These are phyloP conservation scores for Fusarium xyrophilum DNA, from an alignment of 2,329 filamentous ascomycete species.

Conservation along the genomic window DNA sequence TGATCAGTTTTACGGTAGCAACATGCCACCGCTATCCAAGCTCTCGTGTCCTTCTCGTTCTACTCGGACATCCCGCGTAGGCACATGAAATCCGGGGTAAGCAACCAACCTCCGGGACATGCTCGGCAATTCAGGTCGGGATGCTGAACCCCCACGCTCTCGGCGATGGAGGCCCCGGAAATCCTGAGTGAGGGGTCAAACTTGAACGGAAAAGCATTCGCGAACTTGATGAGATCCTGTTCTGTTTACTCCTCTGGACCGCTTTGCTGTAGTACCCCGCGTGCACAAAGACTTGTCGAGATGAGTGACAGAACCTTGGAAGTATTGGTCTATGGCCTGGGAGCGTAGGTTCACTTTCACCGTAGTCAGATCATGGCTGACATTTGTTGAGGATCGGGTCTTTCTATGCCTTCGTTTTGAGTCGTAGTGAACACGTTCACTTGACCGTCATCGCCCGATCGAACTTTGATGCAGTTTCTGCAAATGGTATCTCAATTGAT, in stretches of 20 bases:
- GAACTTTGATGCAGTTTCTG: conserved; percentile 63
- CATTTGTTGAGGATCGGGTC: conserved; percentile 56
- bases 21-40: accelerated
- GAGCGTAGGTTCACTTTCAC: conserved; percentile 52
- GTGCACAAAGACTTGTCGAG: conserved; percentile 20
- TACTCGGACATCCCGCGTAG: neutral
- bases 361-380: neutral
- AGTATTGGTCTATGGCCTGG: conserved; percentile 60
- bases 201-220: neutral
- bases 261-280: neutral
- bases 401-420: conserved; percentile 63
- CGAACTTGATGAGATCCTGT: neutral
- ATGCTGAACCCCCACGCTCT: neutral
- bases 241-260: neutral
- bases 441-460: conserved; percentile 67
- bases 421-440: conserved; percentile 51
- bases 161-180: neutral
- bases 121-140: neutral
- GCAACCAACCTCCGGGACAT: too few species aligned
- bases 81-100: neutral
- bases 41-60: neutral
- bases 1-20: neutral
- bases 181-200: neutral
- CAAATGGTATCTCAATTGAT: conserved; percentile 59
- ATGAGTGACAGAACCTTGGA: conserved; percentile 33